Base-by-base conservation (phyloP, 1,139 yeast genomes). In the Eremothecium sinecaudum region DNA sequence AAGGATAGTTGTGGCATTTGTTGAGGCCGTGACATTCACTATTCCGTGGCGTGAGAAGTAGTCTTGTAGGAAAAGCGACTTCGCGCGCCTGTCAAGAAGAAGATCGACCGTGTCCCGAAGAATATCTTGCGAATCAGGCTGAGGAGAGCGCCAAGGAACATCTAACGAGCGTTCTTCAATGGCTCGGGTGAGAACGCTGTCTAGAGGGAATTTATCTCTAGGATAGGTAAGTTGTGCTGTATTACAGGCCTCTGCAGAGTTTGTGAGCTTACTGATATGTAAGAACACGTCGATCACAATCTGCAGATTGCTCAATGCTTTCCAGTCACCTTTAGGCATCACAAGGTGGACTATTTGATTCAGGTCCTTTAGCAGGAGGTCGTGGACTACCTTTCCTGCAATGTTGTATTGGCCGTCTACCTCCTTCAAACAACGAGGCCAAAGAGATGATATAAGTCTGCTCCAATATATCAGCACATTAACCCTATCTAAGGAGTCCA, bases 401-500 rank as follows among this genome's bases (percentile, higher is more conserved):
- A 40, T 33, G 17, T 39, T 39, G 32, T 30, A 32, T 18, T 39
- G 38, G n/a, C 40, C 42, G 27, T 39, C 37, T 7, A 35, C 30
- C 14, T 35, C 39, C 28, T 32, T 43, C 45, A 16, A 36, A 31
- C 34, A 39, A 28, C 34, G 42, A 17, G 35, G 39, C 40, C 37
- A 41, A 21, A 47, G 37, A 6, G 42, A 33, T 12, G 32, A 34
- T 18, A 51, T 37, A 17, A 51, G 37, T 22, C 44, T 38, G 24
- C 41, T 34, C 39, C 53, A 52, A 36, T 47, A 54, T 18, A 51
- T 39, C 20, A 52, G 35, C 6, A 53, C 48, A 29, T 51, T 46
- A 30, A 53, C 31, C 28, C 58, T 42, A 25, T 53, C 58, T 22
- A 55, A 33, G 2, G 53, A 40, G 32, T 53, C 52, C 50, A 53